Conservation (phyloP, 2,329 filamentous ascomycete species). For the Pseudocercospora fuligena region DNA sequence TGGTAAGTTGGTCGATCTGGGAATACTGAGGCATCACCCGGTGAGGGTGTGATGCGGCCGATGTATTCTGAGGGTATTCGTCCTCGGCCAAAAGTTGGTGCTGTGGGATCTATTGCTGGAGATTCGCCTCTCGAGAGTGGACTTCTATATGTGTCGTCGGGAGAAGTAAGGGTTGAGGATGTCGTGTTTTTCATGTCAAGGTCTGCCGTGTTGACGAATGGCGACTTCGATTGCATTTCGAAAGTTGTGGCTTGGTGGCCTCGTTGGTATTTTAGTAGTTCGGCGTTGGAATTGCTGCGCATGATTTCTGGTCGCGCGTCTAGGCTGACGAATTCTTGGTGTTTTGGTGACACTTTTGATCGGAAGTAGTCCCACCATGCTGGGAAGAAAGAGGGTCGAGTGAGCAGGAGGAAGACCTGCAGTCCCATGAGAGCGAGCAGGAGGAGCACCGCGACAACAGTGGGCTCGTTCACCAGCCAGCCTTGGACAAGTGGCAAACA, state of each 20-base stretch:
- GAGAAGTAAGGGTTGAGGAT: conserved; percentile 21
- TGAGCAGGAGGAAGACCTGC: conserved; percentile 81
- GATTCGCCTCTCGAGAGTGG: conserved; percentile 20
- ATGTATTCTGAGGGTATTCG: conserved; percentile 26
- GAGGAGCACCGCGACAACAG: conserved; percentile 79
- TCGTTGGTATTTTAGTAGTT: conserved; percentile 31
- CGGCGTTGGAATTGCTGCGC: conserved; percentile 32
- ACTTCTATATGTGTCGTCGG: conserved; percentile 24
- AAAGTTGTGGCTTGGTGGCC: conserved; percentile 39
- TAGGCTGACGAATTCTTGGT: conserved; percentile 85
- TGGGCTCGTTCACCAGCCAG: conserved; percentile 75
- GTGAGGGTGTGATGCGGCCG: conserved; percentile 24
- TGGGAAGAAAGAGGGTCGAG: conserved; percentile 79
- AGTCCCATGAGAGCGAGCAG: conserved; percentile 81
- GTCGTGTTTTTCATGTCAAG: conserved; percentile 26
- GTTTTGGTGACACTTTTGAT: conserved; percentile 52
- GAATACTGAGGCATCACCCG: conserved; percentile 1
- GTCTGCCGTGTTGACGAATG: conserved; percentile 19
- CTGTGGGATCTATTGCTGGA: conserved; percentile 10
- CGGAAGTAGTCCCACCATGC: conserved; percentile 76
- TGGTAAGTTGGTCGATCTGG: neutral
- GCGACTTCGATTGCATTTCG: conserved; percentile 40
- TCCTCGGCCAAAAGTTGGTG: conserved; percentile 10
- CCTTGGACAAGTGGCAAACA: conserved; percentile 66
- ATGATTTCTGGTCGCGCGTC: conserved; percentile 61